Percentiles rank a stretch among this genome's conserved stretches.
Evolutionary conservation across 2,329 filamentous ascomycete species (phyloP).

Genomic region (Ophiostoma montium): DNA sequence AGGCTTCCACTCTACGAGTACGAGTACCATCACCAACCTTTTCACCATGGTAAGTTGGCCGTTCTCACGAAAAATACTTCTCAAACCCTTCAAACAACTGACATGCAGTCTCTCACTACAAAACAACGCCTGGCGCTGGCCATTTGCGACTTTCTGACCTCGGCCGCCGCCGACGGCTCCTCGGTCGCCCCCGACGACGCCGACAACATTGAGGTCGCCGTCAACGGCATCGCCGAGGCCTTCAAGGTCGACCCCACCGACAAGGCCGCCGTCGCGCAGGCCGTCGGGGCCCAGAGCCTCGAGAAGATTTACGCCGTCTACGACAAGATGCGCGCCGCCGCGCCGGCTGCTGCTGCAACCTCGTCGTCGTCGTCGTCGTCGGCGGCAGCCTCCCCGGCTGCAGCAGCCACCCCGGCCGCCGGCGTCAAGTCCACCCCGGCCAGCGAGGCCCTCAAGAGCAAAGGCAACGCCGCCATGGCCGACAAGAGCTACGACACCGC

Average conservation of each 20-base stretch:
- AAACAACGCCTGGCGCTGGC: constrained; percentile 88
- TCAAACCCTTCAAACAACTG: too few relatives aligned
- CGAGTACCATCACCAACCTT: too few relatives aligned
- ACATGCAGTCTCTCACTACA: constrained; percentile 28
- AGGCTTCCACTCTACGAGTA: too few relatives aligned
- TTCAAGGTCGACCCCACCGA: constrained; percentile 89
- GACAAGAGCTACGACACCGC: constrained; percentile 77
- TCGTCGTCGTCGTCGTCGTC: constrained; percentile 6
- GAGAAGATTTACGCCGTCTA: constrained; percentile 89
- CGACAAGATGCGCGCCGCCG: constrained; percentile 60
- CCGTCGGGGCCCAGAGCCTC: constrained; percentile 75
- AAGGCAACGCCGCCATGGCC: constrained; percentile 90
- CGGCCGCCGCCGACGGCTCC: constrained; percentile 76
- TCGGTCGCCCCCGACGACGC: constrained; percentile 66
- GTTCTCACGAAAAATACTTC: too few relatives aligned
- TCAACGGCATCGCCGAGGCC: constrained; percentile 85
- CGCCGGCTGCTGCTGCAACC: constrained; percentile 16
- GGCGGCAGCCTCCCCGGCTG: constrained; percentile 22
- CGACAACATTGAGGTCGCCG: constrained; percentile 86
- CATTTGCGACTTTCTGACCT: constrained; percentile 87
- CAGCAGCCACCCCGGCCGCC: constrained; percentile 23
- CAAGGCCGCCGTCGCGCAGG: constrained; percentile 55
- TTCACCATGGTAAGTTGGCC: too few relatives aligned
- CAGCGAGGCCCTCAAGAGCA: constrained; percentile 75
- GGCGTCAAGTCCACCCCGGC: constrained; percentile 15